These are phyloP conservation scores for Aspergillus alliaceus DNA, from an alignment of 2,329 filamentous ascomycete species.

Conservation along the genomic window DNA sequence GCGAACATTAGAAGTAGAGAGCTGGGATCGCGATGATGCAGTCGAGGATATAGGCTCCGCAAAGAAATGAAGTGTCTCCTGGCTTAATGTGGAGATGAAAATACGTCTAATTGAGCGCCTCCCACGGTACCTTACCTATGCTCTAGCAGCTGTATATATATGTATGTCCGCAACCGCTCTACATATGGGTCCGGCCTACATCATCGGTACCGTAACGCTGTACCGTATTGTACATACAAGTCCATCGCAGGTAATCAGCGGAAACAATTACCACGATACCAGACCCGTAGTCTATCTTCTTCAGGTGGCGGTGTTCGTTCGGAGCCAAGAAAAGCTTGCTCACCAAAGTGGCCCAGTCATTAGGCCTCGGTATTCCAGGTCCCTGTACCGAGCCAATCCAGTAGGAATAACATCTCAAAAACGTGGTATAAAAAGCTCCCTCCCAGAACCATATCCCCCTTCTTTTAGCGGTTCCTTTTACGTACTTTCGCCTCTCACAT, in stretches of 20 bases:
- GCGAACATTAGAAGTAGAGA: slow-evolving; percentile 64
- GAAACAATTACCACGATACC: neutral
- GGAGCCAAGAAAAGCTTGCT: slow-evolving; percentile 16
- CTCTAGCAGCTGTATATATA: neutral
- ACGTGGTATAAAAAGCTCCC: neutral
- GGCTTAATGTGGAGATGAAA: neutral
- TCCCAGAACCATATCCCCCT: neutral
- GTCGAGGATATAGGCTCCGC: slow-evolving; percentile 66
- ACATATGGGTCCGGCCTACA: neutral
- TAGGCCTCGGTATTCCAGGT: slow-evolving; percentile 2
- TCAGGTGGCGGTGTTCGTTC: slow-evolving; percentile 11
- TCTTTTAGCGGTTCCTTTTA: neutral
- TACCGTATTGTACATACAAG: neutral
- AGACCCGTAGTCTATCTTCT: neutral
- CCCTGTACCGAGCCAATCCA: too few species aligned
- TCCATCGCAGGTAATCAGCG: neutral
- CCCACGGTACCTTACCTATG: neutral
- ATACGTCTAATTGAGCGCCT: neutral
- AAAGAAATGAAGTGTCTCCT: slow-evolving; percentile 8
- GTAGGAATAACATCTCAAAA: too few species aligned
- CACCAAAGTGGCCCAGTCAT: slow-evolving; percentile 1
- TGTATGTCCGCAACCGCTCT: neutral
- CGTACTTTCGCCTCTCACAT: neutral
- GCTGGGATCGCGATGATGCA: slow-evolving; percentile 72
- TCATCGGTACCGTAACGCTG: neutral